Percentiles rank a stretch among this genome's conserved stretches.
Conservation (phyloP, 129 eudicot species). For the Gnaphalium uliginosum region DNA sequence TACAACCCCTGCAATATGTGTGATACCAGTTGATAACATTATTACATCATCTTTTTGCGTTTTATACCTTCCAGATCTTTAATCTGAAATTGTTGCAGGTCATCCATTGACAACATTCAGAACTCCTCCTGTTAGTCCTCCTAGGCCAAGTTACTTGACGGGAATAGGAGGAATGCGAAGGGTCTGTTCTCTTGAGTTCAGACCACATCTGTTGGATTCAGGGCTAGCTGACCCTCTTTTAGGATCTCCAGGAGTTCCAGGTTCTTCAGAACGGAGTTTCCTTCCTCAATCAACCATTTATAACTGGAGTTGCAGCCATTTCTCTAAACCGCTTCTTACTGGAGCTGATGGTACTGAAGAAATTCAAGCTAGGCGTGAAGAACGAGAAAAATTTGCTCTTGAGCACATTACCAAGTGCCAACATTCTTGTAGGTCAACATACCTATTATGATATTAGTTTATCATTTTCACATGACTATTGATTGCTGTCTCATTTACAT, state of each 20-base stretch:
- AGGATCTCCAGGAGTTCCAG: conserved; percentile 60
- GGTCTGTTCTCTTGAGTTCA: conserved; percentile 85
- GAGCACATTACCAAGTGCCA: conserved; percentile 83
- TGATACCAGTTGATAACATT: neutral
- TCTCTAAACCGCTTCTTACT: conserved; percentile 90
- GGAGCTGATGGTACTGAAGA: conserved; percentile 78
- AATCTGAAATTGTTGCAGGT: conserved; percentile 31
- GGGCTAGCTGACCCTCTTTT: conserved; percentile 96
- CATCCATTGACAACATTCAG: conserved; percentile 73
- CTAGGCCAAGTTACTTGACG: conserved; percentile 78
- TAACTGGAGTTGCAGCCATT: conserved; percentile 97
- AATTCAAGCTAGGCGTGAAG: conserved; percentile 62
- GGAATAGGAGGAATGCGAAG: conserved; percentile 68
- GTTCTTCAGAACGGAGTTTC: conserved; percentile 75
- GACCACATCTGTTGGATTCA: conserved; percentile 85
- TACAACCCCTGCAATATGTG: neutral
- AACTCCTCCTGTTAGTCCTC: conserved; percentile 99
- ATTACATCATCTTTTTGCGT: neutral
- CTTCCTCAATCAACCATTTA: conserved; percentile 92
- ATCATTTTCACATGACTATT: neutral
- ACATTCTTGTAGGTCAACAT: conserved; percentile 61
- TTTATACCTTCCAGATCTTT: neutral
- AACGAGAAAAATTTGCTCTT: conserved; percentile 71
- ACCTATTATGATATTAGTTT: neutral
- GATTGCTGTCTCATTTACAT: neutral